phyloP scores from a whole-genome alignment of 2,329 filamentous ascomycete genomes.

The Parastagonospora nodorum region DNA sequence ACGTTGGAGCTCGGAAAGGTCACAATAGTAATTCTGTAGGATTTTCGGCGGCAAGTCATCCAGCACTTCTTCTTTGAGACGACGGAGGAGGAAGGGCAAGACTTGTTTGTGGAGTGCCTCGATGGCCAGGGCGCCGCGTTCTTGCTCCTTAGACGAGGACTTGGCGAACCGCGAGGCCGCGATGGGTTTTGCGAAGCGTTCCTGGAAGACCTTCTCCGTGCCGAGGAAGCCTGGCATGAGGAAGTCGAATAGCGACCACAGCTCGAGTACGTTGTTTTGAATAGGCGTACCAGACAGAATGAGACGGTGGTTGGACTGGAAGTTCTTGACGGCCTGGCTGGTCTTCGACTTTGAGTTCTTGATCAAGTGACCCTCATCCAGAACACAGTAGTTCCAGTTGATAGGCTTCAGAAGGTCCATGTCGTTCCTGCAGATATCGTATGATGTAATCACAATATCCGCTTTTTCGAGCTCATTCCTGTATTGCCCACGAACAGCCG shows the following conservation, averaged over 20 bases:
- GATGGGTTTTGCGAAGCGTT: conserved; percentile 93
- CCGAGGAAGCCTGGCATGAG: conserved; percentile 98
- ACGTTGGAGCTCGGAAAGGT: conserved; percentile 91
- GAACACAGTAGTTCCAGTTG: conserved; percentile 95
- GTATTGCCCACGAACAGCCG: conserved; percentile 75
- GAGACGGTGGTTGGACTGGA: conserved; percentile 89
- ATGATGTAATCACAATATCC: conserved; percentile 95
- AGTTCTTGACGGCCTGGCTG: conserved; percentile 85
- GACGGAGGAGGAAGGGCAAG: conserved; percentile 90
- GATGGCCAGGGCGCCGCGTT: conserved; percentile 92
- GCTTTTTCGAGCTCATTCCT: conserved; percentile 73
- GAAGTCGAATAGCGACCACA: conserved; percentile 99
- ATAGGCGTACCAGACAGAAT: conserved; percentile 97
- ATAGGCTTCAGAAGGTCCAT: conserved; percentile 80
- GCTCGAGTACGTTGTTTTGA: conserved; percentile 94
- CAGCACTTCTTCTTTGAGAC: conserved; percentile 95
- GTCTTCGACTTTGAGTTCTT: conserved; percentile 99
- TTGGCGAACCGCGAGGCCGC: conserved; percentile 94
- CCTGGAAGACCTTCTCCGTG: conserved; percentile 94
- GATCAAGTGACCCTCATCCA: conserved; percentile 97
- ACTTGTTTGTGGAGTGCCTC: conserved; percentile 99
- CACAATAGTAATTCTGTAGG: conserved; percentile 98
- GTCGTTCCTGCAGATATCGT: conserved; percentile 97
- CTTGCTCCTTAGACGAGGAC: conserved; percentile 97
- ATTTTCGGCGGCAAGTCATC: conserved; percentile 98